phyloP scores from a whole-genome alignment of 2,329 filamentous ascomycete species.

The Aspergillus spinulosporus region DNA sequence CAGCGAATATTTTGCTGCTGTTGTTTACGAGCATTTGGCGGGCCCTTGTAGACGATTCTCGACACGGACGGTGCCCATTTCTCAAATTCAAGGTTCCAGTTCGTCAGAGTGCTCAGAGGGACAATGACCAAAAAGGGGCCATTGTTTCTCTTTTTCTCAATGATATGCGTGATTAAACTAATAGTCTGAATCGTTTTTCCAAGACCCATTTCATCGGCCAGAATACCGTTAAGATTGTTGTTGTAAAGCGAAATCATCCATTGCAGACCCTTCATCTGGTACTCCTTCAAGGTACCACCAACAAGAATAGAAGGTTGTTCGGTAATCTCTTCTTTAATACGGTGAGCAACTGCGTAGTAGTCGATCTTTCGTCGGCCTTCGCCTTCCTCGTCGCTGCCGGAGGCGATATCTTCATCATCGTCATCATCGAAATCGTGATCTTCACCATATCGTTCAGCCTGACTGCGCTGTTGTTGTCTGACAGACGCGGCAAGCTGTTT shows the following conservation, averaged over 20 bases:
- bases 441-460: conserved; percentile 74
- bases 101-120: conserved; percentile 92
- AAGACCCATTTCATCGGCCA: conserved; percentile 99
- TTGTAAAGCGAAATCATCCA: conserved; percentile 99
- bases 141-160: conserved; percentile 88
- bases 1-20: conserved; percentile 93
- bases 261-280: conserved; percentile 96
- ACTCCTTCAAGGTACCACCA: conserved; percentile 91
- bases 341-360: conserved; percentile 97
- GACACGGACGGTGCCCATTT: conserved; percentile 91
- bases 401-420: conserved; percentile 67
- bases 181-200: conserved; percentile 99
- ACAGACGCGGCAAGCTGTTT: conserved; percentile 93
- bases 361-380: conserved; percentile 76
- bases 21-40: conserved; percentile 80
- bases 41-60: conserved; percentile 95
- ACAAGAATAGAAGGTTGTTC: conserved; percentile 82
- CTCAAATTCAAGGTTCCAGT: conserved; percentile 98
- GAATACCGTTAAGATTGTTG: conserved; percentile 98
- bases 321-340: conserved; percentile 87
- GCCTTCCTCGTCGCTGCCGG: conserved; percentile 64
- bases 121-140: conserved; percentile 97
- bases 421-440: conserved; percentile 55
- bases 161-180: conserved; percentile 93
- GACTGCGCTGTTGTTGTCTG: conserved; percentile 85